A percentile compares a stretch with the other conserved stretches of the same genome.
Evolutionary conservation across 257 asterid species (phyloP).

Genomic region (Nemophila menziesii): DNA sequence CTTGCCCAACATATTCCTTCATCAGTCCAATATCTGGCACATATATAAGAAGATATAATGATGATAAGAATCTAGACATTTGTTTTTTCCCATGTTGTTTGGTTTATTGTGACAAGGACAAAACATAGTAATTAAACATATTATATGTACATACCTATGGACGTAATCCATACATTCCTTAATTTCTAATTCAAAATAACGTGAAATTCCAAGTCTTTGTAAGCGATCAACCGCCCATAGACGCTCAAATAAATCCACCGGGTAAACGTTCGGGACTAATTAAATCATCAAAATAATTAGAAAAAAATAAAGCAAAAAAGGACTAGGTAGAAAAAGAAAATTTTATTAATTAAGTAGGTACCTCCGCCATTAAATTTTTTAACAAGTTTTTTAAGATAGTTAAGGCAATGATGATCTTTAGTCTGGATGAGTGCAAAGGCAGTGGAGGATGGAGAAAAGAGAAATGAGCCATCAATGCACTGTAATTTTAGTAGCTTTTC

Average conservation of each 20-base stretch:
- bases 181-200: constrained; percentile 49
- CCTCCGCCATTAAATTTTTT: constrained; percentile 78
- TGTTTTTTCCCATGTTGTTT: not conserved
- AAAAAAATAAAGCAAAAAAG: not conserved
- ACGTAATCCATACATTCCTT: constrained; percentile 50
- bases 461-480: constrained; percentile 68
- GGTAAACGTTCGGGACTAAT: constrained; percentile 76
- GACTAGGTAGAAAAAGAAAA: not conserved
- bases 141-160: constrained; percentile 26
- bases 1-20: constrained; percentile 91
- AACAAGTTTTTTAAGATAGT: constrained; percentile 34
- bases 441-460: constrained; percentile 87
- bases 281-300: not conserved
- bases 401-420: constrained; percentile 53
- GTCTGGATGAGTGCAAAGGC: constrained; percentile 78
- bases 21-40: constrained; percentile 56
- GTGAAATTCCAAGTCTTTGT: constrained; percentile 67
- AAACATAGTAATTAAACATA: too few relatives aligned
- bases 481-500: constrained; percentile 48
- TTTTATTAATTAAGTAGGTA: too few relatives aligned
- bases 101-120: not conserved
- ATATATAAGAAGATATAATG: not conserved
- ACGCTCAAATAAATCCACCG: constrained; percentile 90
- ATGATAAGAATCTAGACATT: not conserved
- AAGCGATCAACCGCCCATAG: constrained; percentile 74